Base-by-base conservation (phyloP, 495 filamentous ascomycete species). In the Filosporella fistucella region DNA sequence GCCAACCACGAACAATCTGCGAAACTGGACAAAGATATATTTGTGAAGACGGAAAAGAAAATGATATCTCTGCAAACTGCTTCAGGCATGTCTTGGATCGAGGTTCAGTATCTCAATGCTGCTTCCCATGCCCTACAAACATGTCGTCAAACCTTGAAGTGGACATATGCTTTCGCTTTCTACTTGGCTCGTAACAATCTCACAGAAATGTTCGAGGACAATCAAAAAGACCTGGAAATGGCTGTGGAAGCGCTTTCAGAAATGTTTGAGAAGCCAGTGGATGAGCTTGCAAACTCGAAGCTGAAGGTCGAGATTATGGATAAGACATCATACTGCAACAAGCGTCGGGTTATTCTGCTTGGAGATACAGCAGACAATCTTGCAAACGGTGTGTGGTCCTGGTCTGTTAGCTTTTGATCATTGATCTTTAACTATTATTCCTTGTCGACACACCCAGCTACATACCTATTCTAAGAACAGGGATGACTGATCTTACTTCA, bases 1-100 rank as follows among this genome's bases (percentile, higher is more conserved):
- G 90, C 91, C 36, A 98, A 97, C 64, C 93, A 98, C 71, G 94
- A 97, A 64, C 94, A 97, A 64, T 96, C 89, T 11, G 93, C 93
- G 10, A 91, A 91, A 47, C 81, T 98, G 9, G 93, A 98, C 62
- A 96, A 95, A 67, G 93, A 98, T 62, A 82, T 98, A 29, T 95
- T 86, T 56, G 65, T 85, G 45, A 98, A 97, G 77, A 96, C 93
- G 10, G 90, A 98, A 68, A 96, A 90, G 76, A 98, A 97, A 74
- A 97, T 98, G 93, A 88, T 88, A 22, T 85, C 89, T 58, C 76
- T 98, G 11, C 94, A 97, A 67, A 87, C 84, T 36, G 79, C 86
- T 25, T 96, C 91, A 0, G 89, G 89, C 48, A 89, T 98, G 80
- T 95, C 89, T 0, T 98, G 93, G 93, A 98, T 98, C 46, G 93